phyloP scores from a whole-genome alignment of 2,329 filamentous ascomycete species.

The Trichoderma koningii region DNA sequence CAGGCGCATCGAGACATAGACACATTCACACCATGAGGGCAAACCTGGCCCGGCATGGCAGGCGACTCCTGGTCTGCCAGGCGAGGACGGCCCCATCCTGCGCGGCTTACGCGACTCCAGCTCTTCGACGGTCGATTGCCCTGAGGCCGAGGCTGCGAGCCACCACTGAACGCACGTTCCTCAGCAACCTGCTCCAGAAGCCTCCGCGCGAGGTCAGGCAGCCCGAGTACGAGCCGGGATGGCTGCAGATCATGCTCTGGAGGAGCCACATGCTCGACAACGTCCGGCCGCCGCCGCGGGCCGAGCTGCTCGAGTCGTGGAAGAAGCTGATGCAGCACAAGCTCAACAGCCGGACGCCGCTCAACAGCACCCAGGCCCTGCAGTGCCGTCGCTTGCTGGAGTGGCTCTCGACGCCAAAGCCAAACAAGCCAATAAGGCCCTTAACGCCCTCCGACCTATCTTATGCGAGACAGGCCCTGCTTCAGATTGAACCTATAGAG shows the following conservation, averaged over 20 bases:
- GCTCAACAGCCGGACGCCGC: slow-evolving; percentile 46
- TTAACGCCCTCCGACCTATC: slow-evolving; percentile 47
- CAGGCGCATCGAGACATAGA: slow-evolving; percentile 33
- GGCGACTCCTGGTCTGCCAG: slow-evolving; percentile 43
- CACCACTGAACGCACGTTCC: slow-evolving; percentile 51
- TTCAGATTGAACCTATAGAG: slow-evolving; percentile 46
- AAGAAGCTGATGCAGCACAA: slow-evolving; percentile 63
- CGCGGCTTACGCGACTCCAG: slow-evolving; percentile 37
- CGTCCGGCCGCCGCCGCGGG: slow-evolving; percentile 62
- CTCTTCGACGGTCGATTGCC: slow-evolving; percentile 35
- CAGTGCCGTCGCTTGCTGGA: slow-evolving; percentile 59
- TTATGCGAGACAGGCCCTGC: slow-evolving; percentile 49
- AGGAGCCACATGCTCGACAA: slow-evolving; percentile 63
- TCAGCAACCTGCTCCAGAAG: slow-evolving; percentile 61
- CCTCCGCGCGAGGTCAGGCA: slow-evolving; percentile 61
- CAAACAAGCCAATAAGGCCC: slow-evolving; percentile 36
- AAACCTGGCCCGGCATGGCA: slow-evolving; percentile 49
- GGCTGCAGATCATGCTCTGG: slow-evolving; percentile 70
- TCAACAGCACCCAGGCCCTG: slow-evolving; percentile 68
- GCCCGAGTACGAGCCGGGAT: slow-evolving; percentile 67
- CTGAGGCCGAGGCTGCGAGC: slow-evolving; percentile 32
- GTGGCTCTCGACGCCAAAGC: slow-evolving; percentile 50
- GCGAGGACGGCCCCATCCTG: slow-evolving; percentile 40
- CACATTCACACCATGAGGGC: slow-evolving; percentile 47
- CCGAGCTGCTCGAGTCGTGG: slow-evolving; percentile 68